Percentiles rank a stretch among this genome's conserved stretches.
Conservation (phyloP, 164 flowering plant species). For the Stephania japonica region DNA sequence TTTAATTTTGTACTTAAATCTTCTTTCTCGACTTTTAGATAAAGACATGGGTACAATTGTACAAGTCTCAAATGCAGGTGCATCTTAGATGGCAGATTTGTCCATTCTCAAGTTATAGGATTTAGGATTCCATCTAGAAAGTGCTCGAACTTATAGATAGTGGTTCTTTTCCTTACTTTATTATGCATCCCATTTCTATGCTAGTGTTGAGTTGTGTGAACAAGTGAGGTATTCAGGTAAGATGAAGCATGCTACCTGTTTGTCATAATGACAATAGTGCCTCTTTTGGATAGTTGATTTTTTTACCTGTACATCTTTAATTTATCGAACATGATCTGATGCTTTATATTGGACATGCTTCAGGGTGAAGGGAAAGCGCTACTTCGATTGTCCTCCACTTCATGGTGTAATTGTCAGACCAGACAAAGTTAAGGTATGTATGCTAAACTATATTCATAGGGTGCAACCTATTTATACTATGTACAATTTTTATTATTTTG, state of each 20-base stretch:
- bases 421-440: conserved; percentile 84
- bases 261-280: neutral
- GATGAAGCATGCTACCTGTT: no score
- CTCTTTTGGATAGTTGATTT: neutral
- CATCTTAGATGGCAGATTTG: no score
- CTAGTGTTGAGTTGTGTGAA: neutral
- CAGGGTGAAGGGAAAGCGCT: conserved; percentile 84
- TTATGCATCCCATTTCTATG: neutral
- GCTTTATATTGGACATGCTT: conserved; percentile 12
- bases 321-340: neutral
- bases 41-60: no score
- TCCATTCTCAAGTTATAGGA: no score
- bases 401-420: conserved; percentile 91
- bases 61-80: no score
- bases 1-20: no score
- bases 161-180: neutral
- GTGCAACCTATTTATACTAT: no score
- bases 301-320: neutral
- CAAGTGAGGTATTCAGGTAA: no score
- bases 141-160: no score
- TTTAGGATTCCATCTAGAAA: no score
- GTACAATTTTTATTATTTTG: no score
- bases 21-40: no score
- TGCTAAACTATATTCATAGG: neutral
- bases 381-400: conserved; percentile 76